Base-by-base conservation (phyloP, 1,139 yeast genomes). In the Meyerozyma carpophila region DNA sequence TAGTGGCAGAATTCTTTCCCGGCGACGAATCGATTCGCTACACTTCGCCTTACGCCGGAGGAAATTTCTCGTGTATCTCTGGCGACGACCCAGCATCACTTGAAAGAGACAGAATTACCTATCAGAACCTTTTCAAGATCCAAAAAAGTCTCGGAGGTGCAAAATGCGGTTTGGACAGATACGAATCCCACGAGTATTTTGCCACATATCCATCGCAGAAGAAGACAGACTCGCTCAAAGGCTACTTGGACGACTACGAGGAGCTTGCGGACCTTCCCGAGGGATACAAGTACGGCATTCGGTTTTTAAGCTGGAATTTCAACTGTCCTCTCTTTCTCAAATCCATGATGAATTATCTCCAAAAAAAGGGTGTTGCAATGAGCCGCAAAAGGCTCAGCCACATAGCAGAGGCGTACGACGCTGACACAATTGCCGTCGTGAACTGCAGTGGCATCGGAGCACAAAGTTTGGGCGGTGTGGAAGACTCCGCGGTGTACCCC, bases 11-110 rank as follows among this genome's bases (percentile, higher is more conserved):
- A 53, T 75, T 70, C 50, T 59, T 82, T 41, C 93, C 94, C 2
- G 94, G 93, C 5, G 94, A 86, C 55, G 82, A 77, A 51, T 78
- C 87, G 4, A 75, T 77, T 47, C 69, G 76, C 43, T 86, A 81
- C 58, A 82, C 94, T 2, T 82, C 90, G 1, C 94, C 94, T 1
- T 83, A 84, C 75, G 91, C 91, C 1, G 88, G 88, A n/a, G 88
- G 85, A 2, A 79, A 80, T 59, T 81, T 82, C 55, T 79, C 86
- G 3, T 77, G 84, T 55, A 81, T 83, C 44, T 74, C 86, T 0
- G 84, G 81, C 1, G 72, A 73, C 48, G 84, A 79, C 50, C 66
- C 70, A 2, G 72, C 66, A 8, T 74, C 82, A 1, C 55, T 82
- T 43, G 59, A 58, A 10, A 79, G 67, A 51, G 90, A 84, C 55